Evolutionary conservation across 129 eudicot species (phyloP).

Genomic region (Apium graveolens): DNA sequence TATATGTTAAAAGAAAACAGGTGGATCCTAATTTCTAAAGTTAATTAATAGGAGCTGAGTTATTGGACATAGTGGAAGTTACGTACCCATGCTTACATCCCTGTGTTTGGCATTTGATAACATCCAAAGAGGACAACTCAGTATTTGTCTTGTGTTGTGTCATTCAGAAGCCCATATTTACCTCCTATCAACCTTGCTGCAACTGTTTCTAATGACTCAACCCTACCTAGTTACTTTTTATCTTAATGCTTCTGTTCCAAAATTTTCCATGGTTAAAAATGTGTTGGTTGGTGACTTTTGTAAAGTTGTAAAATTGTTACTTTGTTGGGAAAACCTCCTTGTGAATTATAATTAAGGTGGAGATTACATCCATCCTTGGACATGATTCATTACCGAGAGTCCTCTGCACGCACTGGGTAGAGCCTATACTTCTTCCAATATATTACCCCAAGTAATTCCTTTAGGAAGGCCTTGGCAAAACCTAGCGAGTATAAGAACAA

Average conservation of each 20-base stretch:
- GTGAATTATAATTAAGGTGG: too few relatives aligned
- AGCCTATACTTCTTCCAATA: too few relatives aligned
- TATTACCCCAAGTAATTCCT: too few relatives aligned
- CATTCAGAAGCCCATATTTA: not conserved
- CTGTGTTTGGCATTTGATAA: conserved; percentile 59
- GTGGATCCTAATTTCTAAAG: conserved; percentile 18
- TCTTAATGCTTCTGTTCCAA: not conserved
- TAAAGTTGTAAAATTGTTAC: not conserved
- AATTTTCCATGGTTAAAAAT: not conserved
- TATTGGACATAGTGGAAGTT: conserved; percentile 54
- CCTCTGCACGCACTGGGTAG: too few relatives aligned
- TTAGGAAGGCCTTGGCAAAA: too few relatives aligned
- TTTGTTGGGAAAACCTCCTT: not conserved
- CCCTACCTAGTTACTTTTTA: not conserved
- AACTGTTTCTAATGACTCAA: not conserved
- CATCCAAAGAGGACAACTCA: conserved; percentile 33
- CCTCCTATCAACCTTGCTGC: not conserved
- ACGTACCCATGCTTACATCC: conserved; percentile 49
- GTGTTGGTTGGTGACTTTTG: not conserved
- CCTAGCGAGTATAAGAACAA: too few relatives aligned
- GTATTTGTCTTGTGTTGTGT: conserved; percentile 42
- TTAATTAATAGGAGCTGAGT: conserved; percentile 47
- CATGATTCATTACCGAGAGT: too few relatives aligned
- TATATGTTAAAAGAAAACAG: conserved; percentile 35
- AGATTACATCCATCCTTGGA: too few relatives aligned